Base-by-base conservation (phyloP, 306 rosid genomes). In the Hippophae rhamnoides region DNA sequence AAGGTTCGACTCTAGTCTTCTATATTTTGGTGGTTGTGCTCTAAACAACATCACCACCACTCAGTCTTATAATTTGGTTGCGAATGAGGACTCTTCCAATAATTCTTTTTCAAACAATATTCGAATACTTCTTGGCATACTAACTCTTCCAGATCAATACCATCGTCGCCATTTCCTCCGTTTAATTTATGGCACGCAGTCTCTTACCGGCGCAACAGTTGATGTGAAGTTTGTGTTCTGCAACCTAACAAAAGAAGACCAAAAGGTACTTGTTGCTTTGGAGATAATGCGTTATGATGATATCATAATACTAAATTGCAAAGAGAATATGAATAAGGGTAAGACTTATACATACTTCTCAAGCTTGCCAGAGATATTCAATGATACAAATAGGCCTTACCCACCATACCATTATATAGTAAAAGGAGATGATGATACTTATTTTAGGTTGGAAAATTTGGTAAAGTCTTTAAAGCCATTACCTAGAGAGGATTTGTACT, bases 341-440 rank as follows among this genome's bases (percentile, higher is more conserved):
- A 76, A 70, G 44, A 62, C 76, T 69, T 70, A 70, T 69, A 56
- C 67, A 5, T 66, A 76, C 10, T 70, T 71, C 51, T 76, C 76
- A 12, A 66, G 67, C 0, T 60, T 75, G 47, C 73, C 76, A 5
- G 23, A 18, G 23, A 18, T 18, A 18, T 18, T 18, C 23, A 18
- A 18, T 18, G 23, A 18, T 18, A 6, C 9, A 6, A 31, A 52
- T 13, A 61, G 70, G 4, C 27, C 46, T 0, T 18, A 18, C 23
- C 41, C 31, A 8, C 8, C 44, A 14, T 70, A 66, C 52, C 59
- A 62, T 55, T 70, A 70, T 40, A 23, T 76, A 54, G 58, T 76
- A 76, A 66, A 62, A 57, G 76, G 70, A 0, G 70, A 70, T 9
- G 76, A 76, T 14, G 69, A 76, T 4, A 63, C 66, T 61, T 76